Conservation (phyloP, 2,329 filamentous ascomycete species). For the Fusarium buharicum region DNA sequence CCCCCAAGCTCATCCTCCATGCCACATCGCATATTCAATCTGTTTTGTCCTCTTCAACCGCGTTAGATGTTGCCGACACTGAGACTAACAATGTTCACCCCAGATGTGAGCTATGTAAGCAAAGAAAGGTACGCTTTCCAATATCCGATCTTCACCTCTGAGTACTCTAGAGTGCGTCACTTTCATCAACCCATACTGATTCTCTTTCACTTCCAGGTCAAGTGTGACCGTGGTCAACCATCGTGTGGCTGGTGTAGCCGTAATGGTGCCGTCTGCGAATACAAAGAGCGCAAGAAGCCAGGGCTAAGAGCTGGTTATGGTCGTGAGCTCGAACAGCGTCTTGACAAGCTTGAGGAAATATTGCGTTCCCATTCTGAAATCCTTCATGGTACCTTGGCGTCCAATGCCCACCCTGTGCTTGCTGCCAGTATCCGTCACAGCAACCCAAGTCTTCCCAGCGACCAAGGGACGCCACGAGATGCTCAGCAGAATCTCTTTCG, state of each 20-base stretch:
- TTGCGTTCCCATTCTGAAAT: constrained; percentile 74
- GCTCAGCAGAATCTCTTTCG: constrained; percentile 57
- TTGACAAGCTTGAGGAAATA: constrained; percentile 75
- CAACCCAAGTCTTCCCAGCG: constrained; percentile 62
- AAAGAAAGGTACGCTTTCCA: constrained; percentile 72
- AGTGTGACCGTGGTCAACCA: constrained; percentile 80
- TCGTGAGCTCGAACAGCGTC: constrained; percentile 76
- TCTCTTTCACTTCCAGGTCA: constrained; percentile 61
- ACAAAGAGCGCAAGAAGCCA: constrained; percentile 75
- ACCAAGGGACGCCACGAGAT: constrained; percentile 67
- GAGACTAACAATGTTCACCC: constrained; percentile 52
- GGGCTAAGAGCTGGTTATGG: constrained; percentile 75
- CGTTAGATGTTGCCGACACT: constrained; percentile 26
- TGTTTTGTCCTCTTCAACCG: constrained; percentile 27
- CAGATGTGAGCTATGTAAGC: constrained; percentile 82
- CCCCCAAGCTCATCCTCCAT: constrained; percentile 26
- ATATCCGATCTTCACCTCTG: not conserved
- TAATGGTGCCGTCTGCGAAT: constrained; percentile 71
- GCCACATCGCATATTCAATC: constrained; percentile 21
- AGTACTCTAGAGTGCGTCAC: not conserved
- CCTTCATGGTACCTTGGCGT: constrained; percentile 65
- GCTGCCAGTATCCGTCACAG: constrained; percentile 60
- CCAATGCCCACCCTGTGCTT: constrained; percentile 48
- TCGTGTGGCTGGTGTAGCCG: constrained; percentile 75
- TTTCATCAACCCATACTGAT: constrained; percentile 19